Base-by-base conservation (phyloP, 805 yeast species). In the Barnettozyma sucrosica region DNA sequence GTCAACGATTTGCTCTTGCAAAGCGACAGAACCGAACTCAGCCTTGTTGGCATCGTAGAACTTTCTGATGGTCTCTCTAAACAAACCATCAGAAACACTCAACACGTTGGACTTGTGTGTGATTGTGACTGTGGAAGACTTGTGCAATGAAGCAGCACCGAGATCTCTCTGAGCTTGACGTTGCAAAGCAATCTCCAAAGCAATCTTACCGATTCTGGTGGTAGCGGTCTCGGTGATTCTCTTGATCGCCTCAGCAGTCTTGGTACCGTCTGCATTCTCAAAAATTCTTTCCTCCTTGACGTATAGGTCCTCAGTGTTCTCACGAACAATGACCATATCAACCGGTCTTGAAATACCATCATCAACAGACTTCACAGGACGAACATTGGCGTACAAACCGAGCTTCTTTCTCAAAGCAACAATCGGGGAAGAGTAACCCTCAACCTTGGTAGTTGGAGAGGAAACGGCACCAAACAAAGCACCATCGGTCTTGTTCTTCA, bases 391-490 rank as follows among this genome's bases (percentile, higher is more conserved):
- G 66, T 86, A 93, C 46, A 93, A 75, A 8, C 96, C 97, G 69
- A 93, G 64, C 69, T 86, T 87, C 79, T 92, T 93, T 74, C 99
- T 85, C 63, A 93, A 76, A n/a, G 98, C 98, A 47, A 93, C 99
- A 67, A 93, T 92, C 58, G 99, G 99, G 26, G 98, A 92, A 18
- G 97, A 90, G 74, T 93, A 93, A 45, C 99, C 99, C 41, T 78
- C 93, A 41, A 93, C 98, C 70, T 89, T 89, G 59, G 83, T 81
- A 40, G 96, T 76, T 56, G 99, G 99, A 18, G 97, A 89, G 42
- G 89, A 88, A 47, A 93, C 99, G 48, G 99, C 96, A 58, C 99
- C 99, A 62, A 93, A 93, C 47, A 93, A 75, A 18, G 98, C 99
- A 73, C 97, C 98, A 61, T 93, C 96, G 70, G 99, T 93, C 55